Evolutionary conservation across 148 eudicot species (phyloP).

Genomic region (Rhododendron henanense): DNA sequence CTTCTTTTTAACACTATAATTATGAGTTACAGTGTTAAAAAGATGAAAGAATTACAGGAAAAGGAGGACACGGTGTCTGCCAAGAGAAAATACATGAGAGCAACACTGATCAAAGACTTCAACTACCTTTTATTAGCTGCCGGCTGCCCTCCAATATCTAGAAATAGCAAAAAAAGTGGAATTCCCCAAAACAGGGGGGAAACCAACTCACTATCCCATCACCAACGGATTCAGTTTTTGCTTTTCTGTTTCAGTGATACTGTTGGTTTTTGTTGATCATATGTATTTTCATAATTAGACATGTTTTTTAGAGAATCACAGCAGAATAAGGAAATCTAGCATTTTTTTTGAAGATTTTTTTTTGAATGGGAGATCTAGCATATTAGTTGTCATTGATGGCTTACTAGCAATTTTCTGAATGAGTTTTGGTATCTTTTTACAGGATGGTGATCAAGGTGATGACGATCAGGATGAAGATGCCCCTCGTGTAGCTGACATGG

Average conservation of each 20-base stretch:
- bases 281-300: neutral
- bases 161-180: neutral
- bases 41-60: neutral
- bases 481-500: constrained; percentile 68
- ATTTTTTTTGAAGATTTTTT: neutral
- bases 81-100: neutral
- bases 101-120: neutral
- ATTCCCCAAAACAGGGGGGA: neutral
- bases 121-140: neutral
- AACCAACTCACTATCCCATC: neutral
- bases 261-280: neutral
- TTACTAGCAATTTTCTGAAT: neutral
- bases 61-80: neutral
- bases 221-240: neutral
- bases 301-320: neutral
- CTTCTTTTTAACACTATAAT: neutral
- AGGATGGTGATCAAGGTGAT: constrained; percentile 89
- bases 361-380: neutral
- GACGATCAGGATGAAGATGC: constrained; percentile 89
- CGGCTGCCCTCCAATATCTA: neutral
- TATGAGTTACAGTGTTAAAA: neutral
- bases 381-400: neutral
- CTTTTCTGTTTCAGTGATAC: neutral
- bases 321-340: neutral
- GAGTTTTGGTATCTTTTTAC: constrained; percentile 16